Evolutionary conservation across 306 rosid genomes (phyloP).

Genomic region (Prunus dulcis): DNA sequence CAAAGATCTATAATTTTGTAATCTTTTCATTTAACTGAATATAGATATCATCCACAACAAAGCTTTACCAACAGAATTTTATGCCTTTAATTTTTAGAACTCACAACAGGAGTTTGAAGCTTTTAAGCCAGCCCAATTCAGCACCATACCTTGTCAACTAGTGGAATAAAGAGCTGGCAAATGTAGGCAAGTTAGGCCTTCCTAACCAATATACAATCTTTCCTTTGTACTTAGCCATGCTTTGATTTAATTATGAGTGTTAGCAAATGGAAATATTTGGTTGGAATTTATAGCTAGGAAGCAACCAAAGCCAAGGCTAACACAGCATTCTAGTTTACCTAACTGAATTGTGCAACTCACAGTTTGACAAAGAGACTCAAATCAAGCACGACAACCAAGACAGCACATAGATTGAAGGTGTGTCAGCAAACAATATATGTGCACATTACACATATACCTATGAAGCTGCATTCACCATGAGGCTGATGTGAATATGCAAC

Average conservation of each 20-base stretch:
- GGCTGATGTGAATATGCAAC: too few species aligned
- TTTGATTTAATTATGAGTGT: not conserved
- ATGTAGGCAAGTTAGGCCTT: not conserved
- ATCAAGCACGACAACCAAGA: not conserved
- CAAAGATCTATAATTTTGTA: not conserved
- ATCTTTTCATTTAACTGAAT: not conserved
- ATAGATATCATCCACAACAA: too few species aligned
- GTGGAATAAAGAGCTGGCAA: not conserved
- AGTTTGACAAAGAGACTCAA: not conserved
- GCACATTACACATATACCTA: not conserved
- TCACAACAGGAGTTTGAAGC: not conserved
- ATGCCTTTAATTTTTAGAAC: not conserved
- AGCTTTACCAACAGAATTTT: too few species aligned
- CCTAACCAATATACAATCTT: not conserved
- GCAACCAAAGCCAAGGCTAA: not conserved
- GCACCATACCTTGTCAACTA: not conserved
- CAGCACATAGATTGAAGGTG: not conserved
- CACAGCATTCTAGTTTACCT: slow-evolving; percentile 6
- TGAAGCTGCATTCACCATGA: too few species aligned
- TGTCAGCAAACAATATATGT: not conserved
- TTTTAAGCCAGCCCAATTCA: not conserved
- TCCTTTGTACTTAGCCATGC: not conserved
- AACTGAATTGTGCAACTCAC: not conserved
- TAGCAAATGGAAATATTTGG: not conserved
- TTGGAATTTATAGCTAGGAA: slow-evolving; percentile 5